Evolutionary conservation across 352 stramenopile genomes (phyloP).

Genomic region (Albugo candida): DNA sequence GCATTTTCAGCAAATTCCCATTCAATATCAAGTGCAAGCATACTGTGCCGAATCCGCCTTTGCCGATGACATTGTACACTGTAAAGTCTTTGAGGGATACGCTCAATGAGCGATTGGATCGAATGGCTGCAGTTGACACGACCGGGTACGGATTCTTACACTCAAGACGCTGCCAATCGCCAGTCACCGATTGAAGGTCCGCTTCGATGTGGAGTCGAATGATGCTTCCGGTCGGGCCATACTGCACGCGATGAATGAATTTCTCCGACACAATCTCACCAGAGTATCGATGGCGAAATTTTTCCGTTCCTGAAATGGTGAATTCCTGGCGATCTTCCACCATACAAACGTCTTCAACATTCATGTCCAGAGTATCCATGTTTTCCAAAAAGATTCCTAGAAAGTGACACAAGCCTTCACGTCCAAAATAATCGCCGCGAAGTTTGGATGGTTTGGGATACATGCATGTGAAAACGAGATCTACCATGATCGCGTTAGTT

Average conservation of each 20-base stretch:
- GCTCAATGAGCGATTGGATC: slow-evolving; percentile 64
- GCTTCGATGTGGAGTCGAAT: slow-evolving; percentile 61
- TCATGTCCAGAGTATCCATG: slow-evolving; percentile 63
- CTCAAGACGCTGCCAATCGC: slow-evolving; percentile 62
- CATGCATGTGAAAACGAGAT: slow-evolving; percentile 68
- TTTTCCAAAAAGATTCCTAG: slow-evolving; percentile 51
- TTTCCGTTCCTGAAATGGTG: slow-evolving; percentile 61
- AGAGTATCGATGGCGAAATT: slow-evolving; percentile 62
- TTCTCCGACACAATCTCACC: slow-evolving; percentile 44
- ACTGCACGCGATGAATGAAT: slow-evolving; percentile 56
- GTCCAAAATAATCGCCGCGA: slow-evolving; percentile 65
- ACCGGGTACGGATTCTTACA: slow-evolving; percentile 67
- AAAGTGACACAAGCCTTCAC: slow-evolving; percentile 66
- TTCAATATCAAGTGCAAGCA: neutral
- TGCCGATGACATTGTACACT: slow-evolving; percentile 80
- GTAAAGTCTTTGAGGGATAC: slow-evolving; percentile 82
- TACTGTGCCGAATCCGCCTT: slow-evolving; percentile 69
- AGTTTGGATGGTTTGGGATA: slow-evolving; percentile 68
- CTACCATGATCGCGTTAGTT: slow-evolving; percentile 6
- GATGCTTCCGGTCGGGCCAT: slow-evolving; percentile 64
- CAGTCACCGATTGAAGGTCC: slow-evolving; percentile 42
- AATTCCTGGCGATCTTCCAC: slow-evolving; percentile 45
- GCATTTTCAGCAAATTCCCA: slow-evolving; percentile 1
- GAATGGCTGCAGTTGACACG: slow-evolving; percentile 51
- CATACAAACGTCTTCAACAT: slow-evolving; percentile 35